phyloP scores from a whole-genome alignment of 257 asterid genomes.

The Plantago elongata region DNA sequence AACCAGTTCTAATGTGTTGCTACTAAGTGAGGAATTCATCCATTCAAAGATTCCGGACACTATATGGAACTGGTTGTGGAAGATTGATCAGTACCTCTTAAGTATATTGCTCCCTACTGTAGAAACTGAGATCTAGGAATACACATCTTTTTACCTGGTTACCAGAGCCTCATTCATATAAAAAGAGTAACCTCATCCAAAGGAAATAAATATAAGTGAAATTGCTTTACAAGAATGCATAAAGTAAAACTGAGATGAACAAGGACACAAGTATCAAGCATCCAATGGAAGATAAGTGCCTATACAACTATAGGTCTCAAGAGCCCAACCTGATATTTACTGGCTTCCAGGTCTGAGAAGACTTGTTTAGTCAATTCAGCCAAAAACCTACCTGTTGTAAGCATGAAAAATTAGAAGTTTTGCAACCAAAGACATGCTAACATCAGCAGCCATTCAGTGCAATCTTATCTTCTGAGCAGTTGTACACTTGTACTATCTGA shows the following conservation, averaged over 20 bases:
- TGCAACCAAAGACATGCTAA: conserved; percentile 18
- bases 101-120: no score
- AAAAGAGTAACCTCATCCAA: no score
- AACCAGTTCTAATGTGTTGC: no score
- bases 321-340: conserved; percentile 87
- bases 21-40: no score
- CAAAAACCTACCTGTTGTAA: conserved; percentile 82
- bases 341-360: conserved; percentile 68
- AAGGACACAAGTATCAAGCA: conserved; percentile 10
- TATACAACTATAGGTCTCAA: conserved; percentile 18
- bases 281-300: conserved; percentile 8
- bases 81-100: no score
- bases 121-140: no score
- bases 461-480: background rate
- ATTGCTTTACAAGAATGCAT: background rate
- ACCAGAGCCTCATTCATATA: no score
- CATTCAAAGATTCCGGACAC: no score
- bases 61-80: no score
- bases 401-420: conserved; percentile 16
- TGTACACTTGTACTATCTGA: background rate
- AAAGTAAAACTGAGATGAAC: background rate
- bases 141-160: no score
- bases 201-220: background rate
- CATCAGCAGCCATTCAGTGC: conserved; percentile 6
- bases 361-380: conserved; percentile 97